Evolutionary conservation across 768 basidiomycete species (phyloP).

Genomic region (Agaricus subrufescens): DNA sequence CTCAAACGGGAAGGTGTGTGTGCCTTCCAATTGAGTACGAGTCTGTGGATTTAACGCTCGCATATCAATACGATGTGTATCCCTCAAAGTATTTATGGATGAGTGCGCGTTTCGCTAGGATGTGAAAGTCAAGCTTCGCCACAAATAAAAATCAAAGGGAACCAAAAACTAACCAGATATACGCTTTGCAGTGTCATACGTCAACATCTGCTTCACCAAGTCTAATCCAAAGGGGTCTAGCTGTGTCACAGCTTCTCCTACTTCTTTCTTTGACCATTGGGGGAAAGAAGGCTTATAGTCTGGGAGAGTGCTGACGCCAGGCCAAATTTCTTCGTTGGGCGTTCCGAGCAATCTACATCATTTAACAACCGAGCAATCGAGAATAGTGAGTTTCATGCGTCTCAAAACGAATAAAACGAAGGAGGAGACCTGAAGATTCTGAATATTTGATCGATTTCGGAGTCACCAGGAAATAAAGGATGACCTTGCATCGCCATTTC

Average conservation of each 20-base stretch:
- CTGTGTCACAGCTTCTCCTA: slow-evolving; percentile 60
- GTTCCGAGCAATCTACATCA: slow-evolving; percentile 82
- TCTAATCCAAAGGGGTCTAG: slow-evolving; percentile 78
- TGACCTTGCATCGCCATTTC: slow-evolving; percentile 95
- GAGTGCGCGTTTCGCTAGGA: slow-evolving; percentile 51
- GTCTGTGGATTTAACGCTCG: background rate
- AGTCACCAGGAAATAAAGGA: slow-evolving; percentile 96
- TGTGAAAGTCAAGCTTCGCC: slow-evolving; percentile 26
- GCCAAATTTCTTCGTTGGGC: slow-evolving; percentile 89
- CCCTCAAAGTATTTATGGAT: slow-evolving; percentile 36
- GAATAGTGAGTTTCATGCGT: background rate
- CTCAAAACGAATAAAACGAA: background rate
- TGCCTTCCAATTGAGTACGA: too few relatives aligned
- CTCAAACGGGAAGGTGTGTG: too few relatives aligned
- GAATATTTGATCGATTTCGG: slow-evolving; percentile 99
- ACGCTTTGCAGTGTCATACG: slow-evolving; percentile 87
- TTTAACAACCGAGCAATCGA: background rate
- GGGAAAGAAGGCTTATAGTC: slow-evolving; percentile 98
- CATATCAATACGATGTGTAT: background rate
- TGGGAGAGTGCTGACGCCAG: slow-evolving; percentile 79
- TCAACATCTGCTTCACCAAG: slow-evolving; percentile 68
- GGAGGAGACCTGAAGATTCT: slow-evolving; percentile 87
- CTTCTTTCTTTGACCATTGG: slow-evolving; percentile 81
- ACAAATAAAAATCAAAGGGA: slow-evolving; percentile 18
- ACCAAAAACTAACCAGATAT: slow-evolving; percentile 68